Base-by-base conservation (phyloP, 352 stramenopile genomes). In the Globisporangium mamillatum region DNA sequence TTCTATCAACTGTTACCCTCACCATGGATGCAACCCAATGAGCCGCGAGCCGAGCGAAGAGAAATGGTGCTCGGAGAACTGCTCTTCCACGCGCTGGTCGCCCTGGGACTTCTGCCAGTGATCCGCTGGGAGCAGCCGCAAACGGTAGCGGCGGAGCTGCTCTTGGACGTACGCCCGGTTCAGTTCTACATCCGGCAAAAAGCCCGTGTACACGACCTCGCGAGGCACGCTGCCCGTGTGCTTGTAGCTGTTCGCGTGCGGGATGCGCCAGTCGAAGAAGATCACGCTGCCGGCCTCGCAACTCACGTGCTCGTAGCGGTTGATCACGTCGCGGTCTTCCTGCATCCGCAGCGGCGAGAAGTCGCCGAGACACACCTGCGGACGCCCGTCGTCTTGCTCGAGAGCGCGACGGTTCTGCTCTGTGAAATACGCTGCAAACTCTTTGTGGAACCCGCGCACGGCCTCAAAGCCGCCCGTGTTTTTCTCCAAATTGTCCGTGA, bases 401-500 rank as follows among this genome's bases (percentile, higher is more conserved):
- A 64, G 56, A 3, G 66, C 62, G 4, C 34, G 44, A 48, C 73
- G 62, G n/a, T 59, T 38, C 14, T 78, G 67, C 0, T 72, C 67
- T 1, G 69, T 59, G 20, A 82, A 90, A 58, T 95, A 97, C 20
- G 66, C 52, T 4, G 76, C 60, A 66, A 97, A 97, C 65, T 94
- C 82, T 46, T 84, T 91, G 77, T 97, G 91, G 72, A 97, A 97
- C 10, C 89, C 89, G 1, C 75, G 80, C 0, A 93, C 88, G 53
- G 79, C 89, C 75, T 97, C 91, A 70, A 97, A 97, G 14, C 90
- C 91, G 34, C 90, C 88, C 0, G 88, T 94, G 65, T 91, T 86
- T 5, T 75, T 63, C 44, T 84, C 73, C 18, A 75, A 67, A 63
- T 90, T 93, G 76, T 75, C 74, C 0, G 89, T 96, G 20, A 97